Conservation (phyloP, 108 stramenopile genomes). For the Fragilaria crotonensis region DNA sequence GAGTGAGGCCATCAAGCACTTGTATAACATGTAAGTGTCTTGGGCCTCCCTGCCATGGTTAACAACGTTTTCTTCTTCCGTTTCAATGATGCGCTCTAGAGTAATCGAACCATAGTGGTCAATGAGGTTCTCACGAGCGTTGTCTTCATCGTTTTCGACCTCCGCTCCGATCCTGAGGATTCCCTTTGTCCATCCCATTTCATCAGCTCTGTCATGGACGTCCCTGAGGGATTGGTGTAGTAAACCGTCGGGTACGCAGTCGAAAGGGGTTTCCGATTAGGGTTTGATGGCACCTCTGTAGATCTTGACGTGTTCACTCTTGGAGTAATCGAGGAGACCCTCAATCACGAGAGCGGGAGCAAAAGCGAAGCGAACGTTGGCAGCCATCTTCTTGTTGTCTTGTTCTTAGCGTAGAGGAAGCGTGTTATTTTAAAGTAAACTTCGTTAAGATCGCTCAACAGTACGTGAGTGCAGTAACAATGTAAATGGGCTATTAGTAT, state of each 20-base stretch:
- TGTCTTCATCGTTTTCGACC: neutral
- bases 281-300: neutral
- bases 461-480: no score
- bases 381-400: neutral
- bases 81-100: neutral
- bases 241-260: neutral
- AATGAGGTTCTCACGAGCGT: neutral
- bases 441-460: no score
- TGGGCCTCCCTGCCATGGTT: neutral
- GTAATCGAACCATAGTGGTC: neutral
- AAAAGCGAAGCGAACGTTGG: neutral
- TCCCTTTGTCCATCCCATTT: neutral
- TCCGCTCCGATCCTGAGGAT: neutral
- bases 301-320: neutral
- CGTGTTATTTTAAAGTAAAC: neutral
- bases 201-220: neutral
- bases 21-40: neutral
- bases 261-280: neutral
- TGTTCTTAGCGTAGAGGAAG: neutral
- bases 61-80: neutral
- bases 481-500: no score
- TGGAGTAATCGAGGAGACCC: neutral
- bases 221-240: neutral
- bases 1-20: conserved; percentile 3
- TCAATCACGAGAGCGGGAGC: neutral